Evolutionary conservation across 1,284 basidiomycete species (phyloP).

Genomic region (Irpex sp.): DNA sequence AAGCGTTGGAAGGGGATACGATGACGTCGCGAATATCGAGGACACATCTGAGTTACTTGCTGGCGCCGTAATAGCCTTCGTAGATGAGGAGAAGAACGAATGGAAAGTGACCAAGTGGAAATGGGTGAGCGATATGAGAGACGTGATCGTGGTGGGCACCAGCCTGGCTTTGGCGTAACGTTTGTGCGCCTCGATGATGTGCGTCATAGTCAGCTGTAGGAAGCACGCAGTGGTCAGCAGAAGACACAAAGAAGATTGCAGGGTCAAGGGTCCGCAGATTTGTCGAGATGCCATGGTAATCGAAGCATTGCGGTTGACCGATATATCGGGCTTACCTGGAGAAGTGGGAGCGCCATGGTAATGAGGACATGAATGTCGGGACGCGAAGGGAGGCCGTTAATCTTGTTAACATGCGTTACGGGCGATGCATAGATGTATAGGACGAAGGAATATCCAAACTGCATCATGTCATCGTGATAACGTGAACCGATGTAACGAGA

Average conservation of each 20-base stretch:
- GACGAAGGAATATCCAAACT: slow-evolving; percentile 75
- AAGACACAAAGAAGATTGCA: neutral
- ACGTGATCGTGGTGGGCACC: slow-evolving; percentile 59
- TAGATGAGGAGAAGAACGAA: slow-evolving; percentile 5
- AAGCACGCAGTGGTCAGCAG: neutral
- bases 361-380: slow-evolving; percentile 68
- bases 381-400: slow-evolving; percentile 43
- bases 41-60: neutral
- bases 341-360: slow-evolving; percentile 63
- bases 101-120: slow-evolving; percentile 62
- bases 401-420: slow-evolving; percentile 45
- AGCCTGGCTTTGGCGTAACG: slow-evolving; percentile 59
- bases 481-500: neutral
- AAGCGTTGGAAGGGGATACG: slow-evolving; percentile 69
- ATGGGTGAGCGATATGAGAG: slow-evolving; percentile 55
- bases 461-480: neutral
- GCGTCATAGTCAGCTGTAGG: slow-evolving; percentile 54
- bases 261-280: neutral
- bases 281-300: slow-evolving; percentile 8
- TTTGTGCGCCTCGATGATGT: slow-evolving; percentile 58
- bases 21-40: slow-evolving; percentile 21
- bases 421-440: slow-evolving; percentile 70
- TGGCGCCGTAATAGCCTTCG: neutral
- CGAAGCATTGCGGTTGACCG: neutral
- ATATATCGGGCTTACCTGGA: slow-evolving; percentile 43